Evolutionary conservation across 1,284 basidiomycete genomes (phyloP), one percentile per base, ranked within the genome.

Genomic region (Cystobasidiaceae sp.): DNA sequence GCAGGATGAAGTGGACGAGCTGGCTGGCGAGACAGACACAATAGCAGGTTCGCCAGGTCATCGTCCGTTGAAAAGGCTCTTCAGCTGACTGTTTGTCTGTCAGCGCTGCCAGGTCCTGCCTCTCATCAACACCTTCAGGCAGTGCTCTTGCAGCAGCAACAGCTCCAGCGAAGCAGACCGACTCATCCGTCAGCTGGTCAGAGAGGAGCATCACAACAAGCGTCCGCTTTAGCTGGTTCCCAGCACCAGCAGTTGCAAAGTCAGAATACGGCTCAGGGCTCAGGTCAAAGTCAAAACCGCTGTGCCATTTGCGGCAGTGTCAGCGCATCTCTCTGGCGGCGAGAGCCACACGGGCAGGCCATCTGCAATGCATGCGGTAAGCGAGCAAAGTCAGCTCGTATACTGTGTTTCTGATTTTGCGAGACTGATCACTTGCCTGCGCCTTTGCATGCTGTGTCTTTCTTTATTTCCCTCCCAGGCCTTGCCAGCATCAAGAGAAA

Each of bases 251-350:
- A 48, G 21, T 48, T 48, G 11, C 21, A 48, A 9, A 48, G 45
- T 11, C 8, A 23, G 8, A 48, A 19, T 17, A 15, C 37, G 11
- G 37, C 37, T 11, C 37, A 39, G 11, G 49, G 15, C 30, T n/a
- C 27, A 13, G 59, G 34, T 34, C 63, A 60, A 23, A 37, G 55
- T 2, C 59, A 45, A 19, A 69, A 69, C 45, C 86, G 86, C 74
- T 96, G 92, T 78, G 85, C 88, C 44, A 92, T 93, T 77, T 96
- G 92, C 77, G 88, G 89, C 19, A 94, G 92, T 45, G 91, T 88
- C 76, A 91, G 90, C 51, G 94, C 92, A 1, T 92, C 93, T 8
- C 79, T 96, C 8, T 96, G 92, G 92, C 81, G 93, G 74, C 81
- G 92, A 72, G 91, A 94, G 74, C 89, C 93, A 75, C 86, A 90